Evolutionary conservation across 108 stramenopile species (phyloP), one percentile per base, ranked within the genome.

Genomic region (Discostella pseudostelligera): DNA sequence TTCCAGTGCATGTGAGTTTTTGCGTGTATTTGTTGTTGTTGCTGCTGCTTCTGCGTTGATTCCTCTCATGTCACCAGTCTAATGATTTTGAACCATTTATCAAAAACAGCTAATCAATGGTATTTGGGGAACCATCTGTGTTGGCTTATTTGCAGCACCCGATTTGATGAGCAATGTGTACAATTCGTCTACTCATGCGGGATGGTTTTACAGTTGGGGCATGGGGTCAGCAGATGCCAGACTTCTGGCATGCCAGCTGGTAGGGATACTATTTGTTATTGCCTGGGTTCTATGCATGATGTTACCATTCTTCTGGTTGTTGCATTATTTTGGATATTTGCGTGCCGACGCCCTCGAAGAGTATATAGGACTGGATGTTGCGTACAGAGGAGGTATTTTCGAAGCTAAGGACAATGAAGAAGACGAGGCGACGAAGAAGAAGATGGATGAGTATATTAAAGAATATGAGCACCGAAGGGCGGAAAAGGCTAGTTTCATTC

Each of bases 1-100:
- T 94, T 47, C 92, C 96, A 4, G 94, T 97, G 16, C 96, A 97
- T 74, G 78, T 93, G 66, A 67, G 55, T 54, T 14, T 54, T 0
- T 39, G 26, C 37, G 14, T 36, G 55, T 56, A 26, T 22, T 20
- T 4, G 25, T 46, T 17, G 11, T 7, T 46, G n/a, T 12, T 8
- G 6, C 21, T 17, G 20, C 17, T 10, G 47, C 47, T n/a, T 20
- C 20, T 22, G 47, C 9, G 12, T 10, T 20, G 26, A 6, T 26
- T 51, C 25, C 9, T 24, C n/a, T 12, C 11, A n/a, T 51, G 22
- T 22, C 12, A 25, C 5, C 25, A 24, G 21, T 14, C n/a, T 14
- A 25, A 26, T 51, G n/a, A 1, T 51, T n/a, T n/a, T 51, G 50
- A 51, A 28, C 26, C 10, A 10, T 51, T 22, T 48, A 48, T 19